Base-by-base conservation (phyloP, 352 stramenopile species). In the Thraustochytrium sp. region DNA sequence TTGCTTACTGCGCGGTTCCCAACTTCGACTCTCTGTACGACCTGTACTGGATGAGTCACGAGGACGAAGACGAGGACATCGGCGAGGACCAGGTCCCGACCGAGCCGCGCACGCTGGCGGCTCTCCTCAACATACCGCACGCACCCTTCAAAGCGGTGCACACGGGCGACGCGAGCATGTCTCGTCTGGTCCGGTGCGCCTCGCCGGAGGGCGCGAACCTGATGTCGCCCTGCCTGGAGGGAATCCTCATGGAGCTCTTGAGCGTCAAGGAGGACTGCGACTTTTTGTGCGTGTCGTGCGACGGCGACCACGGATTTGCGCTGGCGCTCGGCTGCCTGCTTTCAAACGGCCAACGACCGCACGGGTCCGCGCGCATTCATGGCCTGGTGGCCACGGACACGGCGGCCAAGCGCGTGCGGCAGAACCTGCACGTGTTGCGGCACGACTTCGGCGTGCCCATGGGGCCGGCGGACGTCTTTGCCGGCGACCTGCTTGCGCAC, bases 1-100 rank as follows among this genome's bases (percentile, higher is more conserved):
- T 80, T 51, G 31, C 42, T 11, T 46, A 80, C 37, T 44, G 31
- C 31, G 63, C 68, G 42, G 31, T 44, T 13, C 36, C 44, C n/a
- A 68, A 80, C 38, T 80, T 80, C 26, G 68, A 80, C n/a, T 18
- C 11, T 5, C 46, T 80, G 29, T 44, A 80, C 51, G 68, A 80
- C 53, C 49, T 80, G 34, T 80, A 80, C 38, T 80, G 68, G 68
- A 80, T 80, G 68, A 80, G 63, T 34, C 68, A 80, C 68, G 68
- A 80, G 26, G 49, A 29, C 46, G 59, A 72, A 21, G 62, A 51
- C 29, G 48, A 61, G 21, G 54, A 63, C 5, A 3, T 80, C 23
- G 38, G 29, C 46, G 68, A 80, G 9, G 68, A 80, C 38, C 68
- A 80, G 29, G 68, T 80, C 37, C 68, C 68, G 8, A 64, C 68